These are phyloP conservation scores for Eudorina sp. DNA, from an alignment of 139 green algal species.

Conservation along the genomic window DNA sequence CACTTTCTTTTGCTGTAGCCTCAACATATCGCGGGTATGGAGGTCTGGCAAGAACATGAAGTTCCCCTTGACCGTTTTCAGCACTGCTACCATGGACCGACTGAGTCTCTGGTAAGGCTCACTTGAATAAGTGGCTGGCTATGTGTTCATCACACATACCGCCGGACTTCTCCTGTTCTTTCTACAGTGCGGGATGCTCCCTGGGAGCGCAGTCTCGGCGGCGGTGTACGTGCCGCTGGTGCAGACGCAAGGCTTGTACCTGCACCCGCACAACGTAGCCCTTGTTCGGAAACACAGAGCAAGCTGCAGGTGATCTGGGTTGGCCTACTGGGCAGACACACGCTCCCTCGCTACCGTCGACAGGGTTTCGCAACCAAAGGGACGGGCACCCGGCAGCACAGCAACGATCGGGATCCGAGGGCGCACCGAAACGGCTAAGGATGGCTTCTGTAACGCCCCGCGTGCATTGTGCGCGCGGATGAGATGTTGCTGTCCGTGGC, in stretches of 20 bases:
- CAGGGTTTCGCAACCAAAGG: too few relatives aligned
- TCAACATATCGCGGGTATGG: conserved; percentile 27
- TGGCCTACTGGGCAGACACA: too few relatives aligned
- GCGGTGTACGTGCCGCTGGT: conserved; percentile 29
- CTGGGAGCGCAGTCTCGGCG: neutral
- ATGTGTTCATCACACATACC: neutral
- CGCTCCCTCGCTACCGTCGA: too few relatives aligned
- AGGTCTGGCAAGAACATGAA: neutral
- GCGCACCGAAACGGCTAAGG: too few relatives aligned
- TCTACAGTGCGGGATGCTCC: conserved; percentile 16
- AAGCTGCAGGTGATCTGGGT: conserved; percentile 13
- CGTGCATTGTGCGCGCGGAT: too few relatives aligned
- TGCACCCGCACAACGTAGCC: neutral
- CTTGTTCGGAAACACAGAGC: neutral
- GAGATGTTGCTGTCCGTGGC: too few relatives aligned
- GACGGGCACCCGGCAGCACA: too few relatives aligned
- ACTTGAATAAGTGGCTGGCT: too few relatives aligned
- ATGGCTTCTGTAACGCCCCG: too few relatives aligned
- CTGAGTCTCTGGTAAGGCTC: conserved; percentile 44
- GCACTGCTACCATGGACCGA: conserved; percentile 51
- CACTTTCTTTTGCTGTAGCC: neutral
- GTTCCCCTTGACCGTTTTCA: conserved; percentile 52
- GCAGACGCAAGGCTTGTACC: neutral
- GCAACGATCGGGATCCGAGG: too few relatives aligned
- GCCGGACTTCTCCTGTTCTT: neutral